Percentiles rank a stretch among this genome's conserved stretches.
phyloP scores from a whole-genome alignment of 2,329 filamentous ascomycete genomes.

The Cordyceps cicadae region DNA sequence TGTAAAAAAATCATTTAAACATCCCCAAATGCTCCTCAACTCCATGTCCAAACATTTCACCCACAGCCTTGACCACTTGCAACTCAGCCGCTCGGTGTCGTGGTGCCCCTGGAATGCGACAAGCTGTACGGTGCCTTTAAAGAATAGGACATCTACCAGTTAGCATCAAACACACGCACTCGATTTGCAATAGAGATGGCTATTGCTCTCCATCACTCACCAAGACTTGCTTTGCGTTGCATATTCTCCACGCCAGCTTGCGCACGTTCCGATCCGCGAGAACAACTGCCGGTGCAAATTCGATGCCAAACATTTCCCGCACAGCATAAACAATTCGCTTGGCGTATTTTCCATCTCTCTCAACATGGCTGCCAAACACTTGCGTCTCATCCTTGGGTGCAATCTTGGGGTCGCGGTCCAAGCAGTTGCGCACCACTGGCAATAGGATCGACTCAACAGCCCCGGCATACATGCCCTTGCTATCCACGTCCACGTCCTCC shows the following conservation, averaged over 20 bases:
- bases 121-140: constrained; percentile 65
- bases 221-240: constrained; percentile 89
- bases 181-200: too few relatives aligned
- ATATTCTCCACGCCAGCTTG: constrained; percentile 89
- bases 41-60: neutral
- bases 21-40: neutral
- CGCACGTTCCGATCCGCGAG: constrained; percentile 82
- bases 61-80: neutral
- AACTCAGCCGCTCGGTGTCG: constrained; percentile 41
- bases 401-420: constrained; percentile 85
- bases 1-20: neutral
- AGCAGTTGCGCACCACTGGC: constrained; percentile 80
- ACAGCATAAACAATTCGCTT: constrained; percentile 89
- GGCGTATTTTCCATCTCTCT: constrained; percentile 81
- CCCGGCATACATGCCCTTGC: constrained; percentile 52
- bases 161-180: constrained; percentile 8
- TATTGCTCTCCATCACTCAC: constrained; percentile 42
- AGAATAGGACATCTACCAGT: constrained; percentile 3
- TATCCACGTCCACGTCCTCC: constrained; percentile 57
- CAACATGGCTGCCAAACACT: constrained; percentile 74
- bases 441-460: constrained; percentile 72
- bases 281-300: constrained; percentile 88
- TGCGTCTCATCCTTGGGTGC: constrained; percentile 74
- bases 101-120: constrained; percentile 54
- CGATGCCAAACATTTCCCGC: constrained; percentile 92